These are phyloP conservation scores for Pseudocercospora eumusae DNA, from an alignment of 2,329 filamentous ascomycete species.

Conservation along the genomic window DNA sequence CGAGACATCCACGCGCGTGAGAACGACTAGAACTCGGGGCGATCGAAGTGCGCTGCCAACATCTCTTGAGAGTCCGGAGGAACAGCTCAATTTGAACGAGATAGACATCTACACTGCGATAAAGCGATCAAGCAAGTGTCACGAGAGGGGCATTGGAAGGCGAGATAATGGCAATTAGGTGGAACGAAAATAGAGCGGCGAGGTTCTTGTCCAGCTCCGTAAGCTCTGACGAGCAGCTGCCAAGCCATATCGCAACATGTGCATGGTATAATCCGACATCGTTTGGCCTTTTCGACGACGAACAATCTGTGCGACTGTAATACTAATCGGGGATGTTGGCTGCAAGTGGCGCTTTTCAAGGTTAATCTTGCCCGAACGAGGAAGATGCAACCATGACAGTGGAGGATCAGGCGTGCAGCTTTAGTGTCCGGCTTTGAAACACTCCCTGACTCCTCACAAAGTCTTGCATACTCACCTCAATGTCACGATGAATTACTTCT, in stretches of 20 bases:
- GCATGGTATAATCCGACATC: background rate
- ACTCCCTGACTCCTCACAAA: too few relatives aligned
- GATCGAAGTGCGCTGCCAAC: background rate
- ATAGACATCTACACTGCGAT: background rate
- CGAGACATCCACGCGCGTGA: too few relatives aligned
- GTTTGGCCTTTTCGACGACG: background rate
- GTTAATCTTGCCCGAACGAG: background rate
- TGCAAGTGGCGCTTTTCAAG: background rate
- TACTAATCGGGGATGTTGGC: background rate
- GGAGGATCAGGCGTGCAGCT: background rate
- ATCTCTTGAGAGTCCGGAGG: background rate
- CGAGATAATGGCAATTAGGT: background rate
- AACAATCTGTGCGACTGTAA: background rate
- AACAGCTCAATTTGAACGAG: background rate
- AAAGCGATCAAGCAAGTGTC: background rate
- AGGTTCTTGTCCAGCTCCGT: background rate
- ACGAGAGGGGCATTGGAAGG: background rate
- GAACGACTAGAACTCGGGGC: background rate
- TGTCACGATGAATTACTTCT: slow-evolving; percentile 6
- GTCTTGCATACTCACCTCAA: too few relatives aligned
- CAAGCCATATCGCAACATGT: background rate
- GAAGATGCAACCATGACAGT: background rate
- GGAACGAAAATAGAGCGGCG: background rate
- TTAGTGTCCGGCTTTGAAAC: background rate
- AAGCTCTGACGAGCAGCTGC: slow-evolving; percentile 1